A percentile compares a stretch with the other conserved stretches of the same genome.
Conservation (phyloP, 768 basidiomycete genomes). For the Russula sp. region DNA sequence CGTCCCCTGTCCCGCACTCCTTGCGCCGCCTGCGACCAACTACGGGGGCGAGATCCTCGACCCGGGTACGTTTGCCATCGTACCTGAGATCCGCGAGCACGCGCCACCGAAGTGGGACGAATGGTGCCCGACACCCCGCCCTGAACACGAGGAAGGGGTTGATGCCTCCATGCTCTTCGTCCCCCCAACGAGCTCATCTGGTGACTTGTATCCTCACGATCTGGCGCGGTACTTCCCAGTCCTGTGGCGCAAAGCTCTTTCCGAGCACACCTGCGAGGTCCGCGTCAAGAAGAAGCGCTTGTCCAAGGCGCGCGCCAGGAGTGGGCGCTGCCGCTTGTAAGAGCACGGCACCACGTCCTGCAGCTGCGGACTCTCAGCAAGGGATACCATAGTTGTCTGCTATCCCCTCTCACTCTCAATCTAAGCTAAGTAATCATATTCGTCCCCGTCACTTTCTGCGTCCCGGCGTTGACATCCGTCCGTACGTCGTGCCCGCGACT, state of each 20-base stretch:
- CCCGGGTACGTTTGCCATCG: background rate
- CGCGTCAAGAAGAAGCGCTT: background rate
- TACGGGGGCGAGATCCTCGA: constrained; percentile 2
- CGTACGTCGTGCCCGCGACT: constrained; percentile 13
- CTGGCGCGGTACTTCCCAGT: constrained; percentile 3
- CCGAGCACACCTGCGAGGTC: background rate
- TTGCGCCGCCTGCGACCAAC: constrained; percentile 11
- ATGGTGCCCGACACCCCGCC: constrained; percentile 3
- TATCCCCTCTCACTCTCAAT: background rate
- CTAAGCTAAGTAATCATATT: constrained; percentile 11
- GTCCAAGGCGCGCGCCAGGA: background rate
- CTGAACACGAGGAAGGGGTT: background rate
- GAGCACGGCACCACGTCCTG: background rate
- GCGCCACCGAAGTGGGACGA: constrained; percentile 8
- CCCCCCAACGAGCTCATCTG: background rate
- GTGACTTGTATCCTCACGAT: constrained; percentile 1
- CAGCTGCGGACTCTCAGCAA: background rate
- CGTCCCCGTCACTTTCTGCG: background rate
- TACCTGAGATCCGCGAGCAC: constrained; percentile 5
- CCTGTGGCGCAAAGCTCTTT: background rate
- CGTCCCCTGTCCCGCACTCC: constrained; percentile 1
- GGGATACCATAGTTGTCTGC: background rate
- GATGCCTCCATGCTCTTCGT: constrained; percentile 3
- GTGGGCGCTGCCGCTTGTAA: constrained; percentile 2
- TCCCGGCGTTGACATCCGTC: constrained; percentile 7